A percentile compares a stretch with the other conserved stretches of the same genome.
phyloP scores from a whole-genome alignment of 2,329 filamentous ascomycete genomes.

The Cladosporium halotolerans region DNA sequence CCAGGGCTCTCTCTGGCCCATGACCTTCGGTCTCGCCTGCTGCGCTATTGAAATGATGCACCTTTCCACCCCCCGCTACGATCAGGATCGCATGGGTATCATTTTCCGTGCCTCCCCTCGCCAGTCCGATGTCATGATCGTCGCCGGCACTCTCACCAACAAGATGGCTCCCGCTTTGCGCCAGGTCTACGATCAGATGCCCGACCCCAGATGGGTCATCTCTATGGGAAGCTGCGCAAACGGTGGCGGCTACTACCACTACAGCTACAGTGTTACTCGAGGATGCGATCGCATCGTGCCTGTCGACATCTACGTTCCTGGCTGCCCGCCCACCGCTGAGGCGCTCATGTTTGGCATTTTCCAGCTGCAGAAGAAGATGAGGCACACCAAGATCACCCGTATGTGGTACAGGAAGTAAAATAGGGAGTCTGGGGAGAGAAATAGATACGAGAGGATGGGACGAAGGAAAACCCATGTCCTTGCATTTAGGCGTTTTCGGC shows the following conservation, averaged over 20 bases:
- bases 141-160: slow-evolving; percentile 87
- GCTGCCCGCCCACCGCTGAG: slow-evolving; percentile 54
- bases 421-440: neutral
- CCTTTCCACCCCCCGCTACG: slow-evolving; percentile 78
- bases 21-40: slow-evolving; percentile 84
- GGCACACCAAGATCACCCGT: slow-evolving; percentile 48
- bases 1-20: slow-evolving; percentile 79
- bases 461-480: slow-evolving; percentile 7
- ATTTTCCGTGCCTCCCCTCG: slow-evolving; percentile 85
- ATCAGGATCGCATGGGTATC: slow-evolving; percentile 81
- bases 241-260: slow-evolving; percentile 81
- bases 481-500: slow-evolving; percentile 12
- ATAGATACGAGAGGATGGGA: slow-evolving; percentile 1
- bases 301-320: slow-evolving; percentile 74
- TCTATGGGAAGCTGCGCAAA: slow-evolving; percentile 83
- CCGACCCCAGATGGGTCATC: slow-evolving; percentile 80
- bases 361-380: slow-evolving; percentile 71
- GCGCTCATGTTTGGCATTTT: slow-evolving; percentile 59
- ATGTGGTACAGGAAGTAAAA: slow-evolving; percentile 50
- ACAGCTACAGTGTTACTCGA: slow-evolving; percentile 69
- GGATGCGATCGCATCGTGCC: slow-evolving; percentile 72
- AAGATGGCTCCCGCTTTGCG: slow-evolving; percentile 91
- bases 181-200: slow-evolving; percentile 95
- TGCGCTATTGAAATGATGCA: slow-evolving; percentile 94
- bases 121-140: slow-evolving; percentile 90